A percentile compares a stretch with the other conserved stretches of the same genome.
Evolutionary conservation across 768 basidiomycete species (phyloP).

Genomic region (Hypholoma sublateritium): DNA sequence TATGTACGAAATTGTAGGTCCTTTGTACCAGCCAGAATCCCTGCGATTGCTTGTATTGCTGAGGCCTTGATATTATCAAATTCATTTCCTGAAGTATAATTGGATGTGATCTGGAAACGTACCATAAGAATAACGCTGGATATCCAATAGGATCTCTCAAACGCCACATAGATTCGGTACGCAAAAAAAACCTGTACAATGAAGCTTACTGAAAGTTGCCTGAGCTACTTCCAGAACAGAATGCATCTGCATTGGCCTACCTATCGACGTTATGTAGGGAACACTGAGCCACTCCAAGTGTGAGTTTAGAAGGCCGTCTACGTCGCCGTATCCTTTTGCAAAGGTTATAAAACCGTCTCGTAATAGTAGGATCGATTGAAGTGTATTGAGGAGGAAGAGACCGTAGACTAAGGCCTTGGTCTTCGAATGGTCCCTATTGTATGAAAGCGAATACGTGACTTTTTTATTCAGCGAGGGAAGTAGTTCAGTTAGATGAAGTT

Average conservation of each 20-base stretch:
- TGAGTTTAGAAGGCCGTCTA: conserved; percentile 10
- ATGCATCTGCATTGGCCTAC: conserved; percentile 1
- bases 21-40: neutral
- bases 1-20: neutral
- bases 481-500: too few species aligned
- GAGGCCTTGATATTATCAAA: neutral
- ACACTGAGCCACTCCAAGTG: conserved; percentile 18
- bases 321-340: conserved; percentile 16
- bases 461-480: neutral
- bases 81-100: neutral
- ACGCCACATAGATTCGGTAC: conserved; percentile 21
- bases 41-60: neutral
- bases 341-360: conserved; percentile 19
- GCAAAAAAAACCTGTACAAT: conserved; percentile 23
- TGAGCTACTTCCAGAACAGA: neutral
- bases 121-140: conserved; percentile 12
- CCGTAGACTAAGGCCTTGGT: conserved; percentile 15
- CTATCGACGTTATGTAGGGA: conserved; percentile 15
- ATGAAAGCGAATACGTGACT: conserved; percentile 38
- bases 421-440: conserved; percentile 20
- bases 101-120: neutral
- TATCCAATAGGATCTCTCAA: neutral
- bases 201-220: conserved; percentile 12
- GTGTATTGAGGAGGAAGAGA: conserved; percentile 16
- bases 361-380: conserved; percentile 18